phyloP scores from a whole-genome alignment of 495 filamentous ascomycete genomes.

The Hypoxylon intermedium region DNA sequence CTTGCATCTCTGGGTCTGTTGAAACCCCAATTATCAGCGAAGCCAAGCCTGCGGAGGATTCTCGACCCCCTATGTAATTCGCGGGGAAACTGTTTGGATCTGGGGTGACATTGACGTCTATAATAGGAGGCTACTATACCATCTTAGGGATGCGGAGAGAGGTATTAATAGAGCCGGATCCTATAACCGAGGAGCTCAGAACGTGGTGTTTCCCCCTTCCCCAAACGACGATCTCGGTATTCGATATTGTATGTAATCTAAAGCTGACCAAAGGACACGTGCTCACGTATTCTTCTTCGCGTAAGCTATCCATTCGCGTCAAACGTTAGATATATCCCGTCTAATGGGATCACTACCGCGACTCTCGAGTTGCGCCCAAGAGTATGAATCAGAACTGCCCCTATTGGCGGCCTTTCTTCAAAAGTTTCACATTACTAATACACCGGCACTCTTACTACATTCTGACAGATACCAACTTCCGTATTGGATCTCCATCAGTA shows the following conservation, averaged over 20 bases:
- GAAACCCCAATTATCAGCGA: constrained; percentile 15
- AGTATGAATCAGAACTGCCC: too few species aligned
- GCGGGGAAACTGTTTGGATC: constrained; percentile 24
- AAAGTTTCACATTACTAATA: too few species aligned
- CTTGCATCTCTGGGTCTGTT: constrained; percentile 11
- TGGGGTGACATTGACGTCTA: constrained; percentile 19
- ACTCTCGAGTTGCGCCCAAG: too few species aligned
- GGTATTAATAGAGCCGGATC: constrained; percentile 20
- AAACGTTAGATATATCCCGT: not conserved
- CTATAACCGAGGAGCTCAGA: constrained; percentile 12
- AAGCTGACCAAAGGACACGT: not conserved
- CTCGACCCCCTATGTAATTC: constrained; percentile 25
- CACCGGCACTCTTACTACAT: too few species aligned
- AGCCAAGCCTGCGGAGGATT: constrained; percentile 17
- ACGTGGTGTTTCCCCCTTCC: constrained; percentile 21
- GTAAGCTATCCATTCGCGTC: not conserved
- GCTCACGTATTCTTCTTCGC: not conserved
- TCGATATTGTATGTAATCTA: not conserved
- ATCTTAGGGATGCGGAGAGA: constrained; percentile 17
- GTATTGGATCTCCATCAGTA: too few species aligned
- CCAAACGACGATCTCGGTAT: constrained; percentile 41
- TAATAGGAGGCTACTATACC: constrained; percentile 16
- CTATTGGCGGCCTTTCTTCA: too few species aligned
- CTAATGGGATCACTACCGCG: too few species aligned
- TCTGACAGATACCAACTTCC: too few species aligned